Evolutionary conservation across 2,329 filamentous ascomycete genomes (phyloP).

Genomic region (Hawksworthiomyces lignivorus): DNA sequence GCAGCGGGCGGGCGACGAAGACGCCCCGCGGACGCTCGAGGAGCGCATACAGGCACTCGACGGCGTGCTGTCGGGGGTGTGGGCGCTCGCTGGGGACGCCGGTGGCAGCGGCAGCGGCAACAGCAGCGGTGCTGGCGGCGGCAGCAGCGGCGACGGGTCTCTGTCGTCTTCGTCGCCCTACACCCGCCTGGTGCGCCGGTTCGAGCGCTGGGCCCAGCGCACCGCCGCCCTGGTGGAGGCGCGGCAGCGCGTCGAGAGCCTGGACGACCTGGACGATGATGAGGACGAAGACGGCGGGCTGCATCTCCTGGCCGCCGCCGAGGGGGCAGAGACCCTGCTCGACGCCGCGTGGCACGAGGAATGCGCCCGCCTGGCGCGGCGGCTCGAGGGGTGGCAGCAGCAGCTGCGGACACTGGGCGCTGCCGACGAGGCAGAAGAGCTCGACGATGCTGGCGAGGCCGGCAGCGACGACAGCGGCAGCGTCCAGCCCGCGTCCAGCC

Average conservation of each 20-base stretch:
- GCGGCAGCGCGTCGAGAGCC: conserved; percentile 18
- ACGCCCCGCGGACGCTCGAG: conserved; percentile 25
- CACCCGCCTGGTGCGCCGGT: conserved; percentile 44
- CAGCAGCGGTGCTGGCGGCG: conserved; percentile 24
- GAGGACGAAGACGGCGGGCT: conserved; percentile 5
- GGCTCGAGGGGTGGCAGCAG: conserved; percentile 35
- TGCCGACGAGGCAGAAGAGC: background rate
- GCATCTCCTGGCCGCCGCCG: conserved; percentile 22
- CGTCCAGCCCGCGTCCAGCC: conserved; percentile 26
- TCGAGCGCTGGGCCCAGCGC: conserved; percentile 51
- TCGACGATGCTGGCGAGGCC: conserved; percentile 4
- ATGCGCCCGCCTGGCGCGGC: conserved; percentile 41
- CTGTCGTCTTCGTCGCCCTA: conserved; percentile 25
- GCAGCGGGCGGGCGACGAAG: conserved; percentile 18
- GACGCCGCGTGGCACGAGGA: conserved; percentile 53
- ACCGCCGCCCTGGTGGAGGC: conserved; percentile 40
- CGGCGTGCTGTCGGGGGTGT: conserved; percentile 47
- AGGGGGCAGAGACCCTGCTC: conserved; percentile 34
- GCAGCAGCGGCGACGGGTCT: conserved; percentile 34
- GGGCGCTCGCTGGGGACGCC: conserved; percentile 32
- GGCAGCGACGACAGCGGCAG: conserved; percentile 1
- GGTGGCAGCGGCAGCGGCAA: background rate
- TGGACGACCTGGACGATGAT: conserved; percentile 6
- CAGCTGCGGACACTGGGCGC: conserved; percentile 9
- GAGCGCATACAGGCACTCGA: conserved; percentile 52